Evolutionary conservation across 352 stramenopile genomes (phyloP).

Genomic region (Pythium apleroticum): DNA sequence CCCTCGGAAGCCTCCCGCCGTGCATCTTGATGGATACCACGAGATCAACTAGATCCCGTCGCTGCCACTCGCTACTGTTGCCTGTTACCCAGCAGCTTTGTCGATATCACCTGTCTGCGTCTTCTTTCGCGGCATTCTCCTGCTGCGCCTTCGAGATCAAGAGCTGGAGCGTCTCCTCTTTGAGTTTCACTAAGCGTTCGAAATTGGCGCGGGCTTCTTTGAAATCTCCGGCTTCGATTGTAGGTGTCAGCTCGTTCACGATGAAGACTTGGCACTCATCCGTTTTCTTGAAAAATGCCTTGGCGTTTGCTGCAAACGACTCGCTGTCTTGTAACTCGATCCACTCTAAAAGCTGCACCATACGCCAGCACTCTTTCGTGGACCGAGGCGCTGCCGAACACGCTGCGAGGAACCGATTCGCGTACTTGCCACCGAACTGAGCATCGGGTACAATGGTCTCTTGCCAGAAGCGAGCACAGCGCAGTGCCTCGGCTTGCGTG

Average conservation of each 20-base stretch:
- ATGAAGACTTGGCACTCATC: slow-evolving; percentile 55
- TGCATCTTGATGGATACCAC: slow-evolving; percentile 33
- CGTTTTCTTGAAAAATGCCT: slow-evolving; percentile 43
- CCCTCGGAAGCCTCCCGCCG: slow-evolving; percentile 4
- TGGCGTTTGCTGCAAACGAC: slow-evolving; percentile 43
- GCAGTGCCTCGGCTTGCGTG: slow-evolving; percentile 34
- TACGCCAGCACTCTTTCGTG: slow-evolving; percentile 37
- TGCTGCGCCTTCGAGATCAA: slow-evolving; percentile 53
- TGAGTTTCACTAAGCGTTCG: slow-evolving; percentile 46
- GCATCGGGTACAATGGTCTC: slow-evolving; percentile 38
- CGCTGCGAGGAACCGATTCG: slow-evolving; percentile 36
- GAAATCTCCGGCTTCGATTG: slow-evolving; percentile 32
- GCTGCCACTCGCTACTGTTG: background rate
- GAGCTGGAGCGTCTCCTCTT: slow-evolving; percentile 63
- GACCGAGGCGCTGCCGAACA: slow-evolving; percentile 30
- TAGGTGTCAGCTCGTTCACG: slow-evolving; percentile 29
- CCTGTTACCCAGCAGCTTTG: background rate
- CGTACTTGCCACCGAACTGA: slow-evolving; percentile 40
- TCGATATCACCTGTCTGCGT: slow-evolving; percentile 10
- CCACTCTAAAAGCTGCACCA: slow-evolving; percentile 49
- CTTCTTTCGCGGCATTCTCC: slow-evolving; percentile 31
- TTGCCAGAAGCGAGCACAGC: slow-evolving; percentile 62
- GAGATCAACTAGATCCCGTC: slow-evolving; percentile 32
- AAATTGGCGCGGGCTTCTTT: slow-evolving; percentile 44
- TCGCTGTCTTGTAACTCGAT: slow-evolving; percentile 59